Base-by-base conservation (phyloP, 2,329 filamentous ascomycete species). In the Sporothrix brunneoviolacea region DNA sequence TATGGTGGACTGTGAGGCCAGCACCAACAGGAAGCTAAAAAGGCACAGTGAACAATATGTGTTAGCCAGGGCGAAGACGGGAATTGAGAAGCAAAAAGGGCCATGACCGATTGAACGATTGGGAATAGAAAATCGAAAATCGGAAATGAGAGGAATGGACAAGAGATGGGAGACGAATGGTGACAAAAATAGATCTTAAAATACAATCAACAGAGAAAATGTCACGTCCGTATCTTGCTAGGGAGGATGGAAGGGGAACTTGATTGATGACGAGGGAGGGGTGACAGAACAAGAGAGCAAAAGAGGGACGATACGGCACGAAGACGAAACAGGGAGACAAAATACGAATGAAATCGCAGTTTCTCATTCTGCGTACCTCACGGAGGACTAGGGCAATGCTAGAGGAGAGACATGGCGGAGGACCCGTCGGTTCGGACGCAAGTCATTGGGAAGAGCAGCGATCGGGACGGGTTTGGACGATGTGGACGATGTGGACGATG, bases 331-430 rank as follows among this genome's bases (percentile, higher is more conserved):
- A n/a, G n/a, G n/a, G 18, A 16, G 22, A 32, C 30, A 13, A 35
- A 27, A 48, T 22, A 24, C 4, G 8, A 4, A 8, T 38, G 24
- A 38, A 45, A 47, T n/a, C 13, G 8, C 24, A 38, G 16, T 21
- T 5, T 12, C 12, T 15, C 15, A 24, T 35, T 30, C 35, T 12
- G 24, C n/a, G 12, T 12, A 24, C n/a, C n/a, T 10, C 24, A 19
- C 24, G 24, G 35, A 9, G 10, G 18, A 8, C 13, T 10, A 15
- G 24, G 16, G 19, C 10, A 3, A 30, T 21, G 35, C 30, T 47
- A 47, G 35, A 47, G 44, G 22, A n/a, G 35, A 47, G 44, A 47
- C 44, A 47, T 47, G 35, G n/a, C 32, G 44, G 21, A 28, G 18
- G 15, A 21, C 8, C 33, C 35, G 35, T n/a, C 24, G 35, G 44